These are phyloP conservation scores for Agaricus subrufescens DNA, from an alignment of 768 basidiomycete species.

Conservation along the genomic window DNA sequence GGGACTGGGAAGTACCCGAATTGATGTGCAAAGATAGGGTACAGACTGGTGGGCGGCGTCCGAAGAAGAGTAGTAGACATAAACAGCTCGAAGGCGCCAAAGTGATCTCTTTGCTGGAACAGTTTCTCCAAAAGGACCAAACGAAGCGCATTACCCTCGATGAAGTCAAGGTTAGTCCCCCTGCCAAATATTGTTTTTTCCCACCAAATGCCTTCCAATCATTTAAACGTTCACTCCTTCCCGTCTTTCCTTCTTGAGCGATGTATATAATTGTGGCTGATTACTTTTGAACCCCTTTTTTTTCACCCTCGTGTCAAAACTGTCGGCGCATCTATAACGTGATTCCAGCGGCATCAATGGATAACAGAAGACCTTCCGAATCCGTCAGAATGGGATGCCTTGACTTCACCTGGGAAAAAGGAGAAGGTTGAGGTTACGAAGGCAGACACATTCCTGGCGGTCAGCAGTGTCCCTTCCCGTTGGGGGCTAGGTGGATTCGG, in stretches of 20 bases:
- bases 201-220: conserved; percentile 1
- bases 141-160: conserved; percentile 69
- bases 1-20: conserved; percentile 64
- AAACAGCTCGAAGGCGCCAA: conserved; percentile 45
- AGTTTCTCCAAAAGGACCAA: conserved; percentile 78
- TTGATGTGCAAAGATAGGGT: conserved; percentile 71
- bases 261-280: conserved; percentile 6
- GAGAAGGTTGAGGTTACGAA: conserved; percentile 53
- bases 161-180: conserved; percentile 63
- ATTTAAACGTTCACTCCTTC: conserved; percentile 8
- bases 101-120: conserved; percentile 68
- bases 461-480: conserved; percentile 59
- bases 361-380: conserved; percentile 63
- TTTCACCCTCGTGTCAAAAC: conserved; percentile 1
- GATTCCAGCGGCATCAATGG: conserved; percentile 54
- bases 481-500: conserved; percentile 51
- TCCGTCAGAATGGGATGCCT: conserved; percentile 62
- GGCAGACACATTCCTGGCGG: conserved; percentile 73
- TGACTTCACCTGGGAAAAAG: conserved; percentile 27
- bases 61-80: conserved; percentile 16
- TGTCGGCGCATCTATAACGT: background rate
- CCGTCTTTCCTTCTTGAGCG: conserved; percentile 9
- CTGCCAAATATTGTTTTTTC: conserved; percentile 3
- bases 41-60: conserved; percentile 58
- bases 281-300: conserved; percentile 8